Conservation (phyloP, 208 protist genomes). For the Acanthamoeba castellanii region DNA sequence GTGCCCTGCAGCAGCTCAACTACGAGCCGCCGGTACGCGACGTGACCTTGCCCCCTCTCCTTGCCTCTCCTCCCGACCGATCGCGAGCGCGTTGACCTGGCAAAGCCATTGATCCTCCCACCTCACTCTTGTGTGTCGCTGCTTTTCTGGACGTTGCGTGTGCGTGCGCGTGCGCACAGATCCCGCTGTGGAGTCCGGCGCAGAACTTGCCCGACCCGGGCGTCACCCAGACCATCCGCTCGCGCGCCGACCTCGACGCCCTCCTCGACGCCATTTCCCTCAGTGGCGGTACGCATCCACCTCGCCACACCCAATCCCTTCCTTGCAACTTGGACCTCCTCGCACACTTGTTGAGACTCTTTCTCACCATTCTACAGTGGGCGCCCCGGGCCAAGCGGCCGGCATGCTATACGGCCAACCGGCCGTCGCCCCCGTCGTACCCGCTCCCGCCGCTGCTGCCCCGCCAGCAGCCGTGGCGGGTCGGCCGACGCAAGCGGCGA, state of each 20-base stretch:
- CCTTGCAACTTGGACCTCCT: background rate
- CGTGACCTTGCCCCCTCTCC: background rate
- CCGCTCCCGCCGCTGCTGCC: background rate
- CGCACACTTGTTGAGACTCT: background rate
- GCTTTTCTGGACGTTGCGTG: background rate
- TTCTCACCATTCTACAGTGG: background rate
- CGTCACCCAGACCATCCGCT: background rate
- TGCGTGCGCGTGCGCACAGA: background rate
- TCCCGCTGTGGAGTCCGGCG: background rate
- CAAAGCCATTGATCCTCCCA: background rate
- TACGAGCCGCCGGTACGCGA: slow-evolving; percentile 23
- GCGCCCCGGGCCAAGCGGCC: no score
- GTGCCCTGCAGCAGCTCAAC: slow-evolving; percentile 40
- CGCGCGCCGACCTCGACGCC: slow-evolving; percentile 21
- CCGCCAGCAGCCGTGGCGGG: background rate
- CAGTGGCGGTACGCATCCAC: background rate
- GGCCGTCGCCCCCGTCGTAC: no score
- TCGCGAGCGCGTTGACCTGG: background rate
- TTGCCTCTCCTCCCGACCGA: background rate
- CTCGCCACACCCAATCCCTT: background rate
- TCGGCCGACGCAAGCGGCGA: background rate
- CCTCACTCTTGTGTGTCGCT: background rate
- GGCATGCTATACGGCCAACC: no score
- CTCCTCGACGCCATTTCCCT: slow-evolving; percentile 39
- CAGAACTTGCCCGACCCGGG: background rate